Conservation (phyloP, 2,329 filamentous ascomycete species). For the Ophiosphaerella narmari region DNA sequence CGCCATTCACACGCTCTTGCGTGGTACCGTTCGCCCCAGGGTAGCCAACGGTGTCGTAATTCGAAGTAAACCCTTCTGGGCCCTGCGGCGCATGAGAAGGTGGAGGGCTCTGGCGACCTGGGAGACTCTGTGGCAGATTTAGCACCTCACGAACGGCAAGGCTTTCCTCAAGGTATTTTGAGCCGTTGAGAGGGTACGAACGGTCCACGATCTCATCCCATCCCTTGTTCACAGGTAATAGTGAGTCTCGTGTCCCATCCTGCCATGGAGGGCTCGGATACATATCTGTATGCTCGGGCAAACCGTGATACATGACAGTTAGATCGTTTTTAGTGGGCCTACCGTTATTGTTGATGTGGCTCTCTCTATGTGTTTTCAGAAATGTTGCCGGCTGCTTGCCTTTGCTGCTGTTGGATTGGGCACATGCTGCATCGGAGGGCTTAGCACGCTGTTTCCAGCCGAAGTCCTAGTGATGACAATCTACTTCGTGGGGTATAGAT, state of each 20-base stretch:
- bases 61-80: not conserved
- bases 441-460: not conserved
- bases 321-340: not conserved
- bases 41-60: not conserved
- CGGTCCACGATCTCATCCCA: no score
- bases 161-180: not conserved
- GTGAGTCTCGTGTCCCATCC: no score
- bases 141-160: not conserved
- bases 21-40: slow-evolving; percentile 4
- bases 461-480: no score
- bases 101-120: no score
- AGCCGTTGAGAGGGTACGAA: no score
- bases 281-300: not conserved
- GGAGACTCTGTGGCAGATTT: no score
- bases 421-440: not conserved
- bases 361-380: not conserved
- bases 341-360: not conserved
- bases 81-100: not conserved
- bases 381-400: no score
- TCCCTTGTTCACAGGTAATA: not conserved
- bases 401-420: no score
- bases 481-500: slow-evolving; percentile 1
- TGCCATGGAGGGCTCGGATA: slow-evolving; percentile 1
- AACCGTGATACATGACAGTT: not conserved
- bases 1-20: slow-evolving; percentile 1